These are phyloP conservation scores for Phallus indusiatus DNA, from an alignment of 768 basidiomycete species.

Conservation along the genomic window DNA sequence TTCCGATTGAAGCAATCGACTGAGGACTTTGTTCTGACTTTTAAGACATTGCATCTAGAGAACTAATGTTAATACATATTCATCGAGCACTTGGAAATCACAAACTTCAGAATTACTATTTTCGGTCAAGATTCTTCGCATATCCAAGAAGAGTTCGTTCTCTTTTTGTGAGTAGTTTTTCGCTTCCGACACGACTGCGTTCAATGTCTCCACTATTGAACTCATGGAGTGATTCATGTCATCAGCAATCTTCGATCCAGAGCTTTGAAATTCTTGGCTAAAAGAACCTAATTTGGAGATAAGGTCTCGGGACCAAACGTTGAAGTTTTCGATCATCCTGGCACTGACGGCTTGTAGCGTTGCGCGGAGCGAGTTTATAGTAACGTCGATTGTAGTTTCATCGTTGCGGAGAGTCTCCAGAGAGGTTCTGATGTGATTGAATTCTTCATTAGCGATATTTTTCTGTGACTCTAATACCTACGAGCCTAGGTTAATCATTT, in stretches of 20 bases:
- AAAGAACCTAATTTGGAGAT: slow-evolving; percentile 37
- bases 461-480: slow-evolving; percentile 28
- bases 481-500: background rate
- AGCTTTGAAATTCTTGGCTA: slow-evolving; percentile 36
- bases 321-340: slow-evolving; percentile 41
- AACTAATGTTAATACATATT: background rate
- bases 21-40: slow-evolving; percentile 61
- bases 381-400: slow-evolving; percentile 45
- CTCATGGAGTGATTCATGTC: slow-evolving; percentile 49
- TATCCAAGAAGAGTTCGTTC: slow-evolving; percentile 38
- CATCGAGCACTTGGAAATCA: background rate
- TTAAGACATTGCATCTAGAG: slow-evolving; percentile 43
- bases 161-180: slow-evolving; percentile 48
- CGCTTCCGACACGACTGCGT: slow-evolving; percentile 49
- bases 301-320: slow-evolving; percentile 47
- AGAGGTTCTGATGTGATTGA: slow-evolving; percentile 42
- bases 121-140: slow-evolving; percentile 38
- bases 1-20: slow-evolving; percentile 55
- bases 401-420: slow-evolving; percentile 46
- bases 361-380: slow-evolving; percentile 37
- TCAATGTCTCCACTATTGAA: slow-evolving; percentile 48
- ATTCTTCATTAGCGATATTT: slow-evolving; percentile 45
- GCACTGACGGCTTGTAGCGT: slow-evolving; percentile 45
- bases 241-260: slow-evolving; percentile 37
- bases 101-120: slow-evolving; percentile 35